A percentile compares a stretch with the other conserved stretches of the same genome.
phyloP scores from a whole-genome alignment of 2,329 filamentous ascomycete species.

The Ceratocystis eucalypticola region DNA sequence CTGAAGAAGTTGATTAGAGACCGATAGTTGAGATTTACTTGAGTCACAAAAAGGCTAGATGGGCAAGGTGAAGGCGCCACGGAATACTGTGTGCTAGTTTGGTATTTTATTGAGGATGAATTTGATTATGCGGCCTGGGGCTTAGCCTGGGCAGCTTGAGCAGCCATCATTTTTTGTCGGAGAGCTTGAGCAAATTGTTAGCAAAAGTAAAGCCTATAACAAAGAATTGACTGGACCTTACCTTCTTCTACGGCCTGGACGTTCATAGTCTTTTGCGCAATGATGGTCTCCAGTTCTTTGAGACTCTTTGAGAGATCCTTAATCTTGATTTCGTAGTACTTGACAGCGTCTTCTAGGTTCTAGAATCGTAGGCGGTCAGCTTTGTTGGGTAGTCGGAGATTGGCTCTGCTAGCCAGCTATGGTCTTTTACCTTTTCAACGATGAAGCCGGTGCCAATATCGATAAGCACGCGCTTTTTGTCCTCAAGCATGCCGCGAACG shows the following conservation, averaged over 20 bases:
- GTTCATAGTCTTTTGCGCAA: constrained; percentile 66
- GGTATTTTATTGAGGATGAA: neutral
- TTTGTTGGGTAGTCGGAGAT: neutral
- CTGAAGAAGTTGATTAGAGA: neutral
- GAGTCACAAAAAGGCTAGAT: neutral
- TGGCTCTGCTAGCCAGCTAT: neutral
- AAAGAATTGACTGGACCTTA: constrained; percentile 25
- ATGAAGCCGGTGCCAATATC: constrained; percentile 92
- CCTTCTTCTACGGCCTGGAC: constrained; percentile 80
- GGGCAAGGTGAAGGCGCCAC: neutral
- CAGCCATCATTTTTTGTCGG: constrained; percentile 28
- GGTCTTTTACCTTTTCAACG: constrained; percentile 61
- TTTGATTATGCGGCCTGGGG: constrained; percentile 5
- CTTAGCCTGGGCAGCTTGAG: constrained; percentile 14
- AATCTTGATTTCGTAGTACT: constrained; percentile 45
- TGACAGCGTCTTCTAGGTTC: constrained; percentile 39
- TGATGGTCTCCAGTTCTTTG: constrained; percentile 43
- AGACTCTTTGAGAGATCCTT: constrained; percentile 40
- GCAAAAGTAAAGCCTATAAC: neutral
- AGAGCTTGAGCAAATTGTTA: constrained; percentile 25
- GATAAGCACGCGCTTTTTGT: constrained; percentile 66
- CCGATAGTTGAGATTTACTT: neutral
- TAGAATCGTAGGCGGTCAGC: constrained; percentile 22
- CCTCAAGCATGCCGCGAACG: constrained; percentile 67
- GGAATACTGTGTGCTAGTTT: neutral